A percentile compares a stretch with the other conserved stretches of the same genome.
Conservation (phyloP, 768 basidiomycete species). For the Crassisporium funariophilum region DNA sequence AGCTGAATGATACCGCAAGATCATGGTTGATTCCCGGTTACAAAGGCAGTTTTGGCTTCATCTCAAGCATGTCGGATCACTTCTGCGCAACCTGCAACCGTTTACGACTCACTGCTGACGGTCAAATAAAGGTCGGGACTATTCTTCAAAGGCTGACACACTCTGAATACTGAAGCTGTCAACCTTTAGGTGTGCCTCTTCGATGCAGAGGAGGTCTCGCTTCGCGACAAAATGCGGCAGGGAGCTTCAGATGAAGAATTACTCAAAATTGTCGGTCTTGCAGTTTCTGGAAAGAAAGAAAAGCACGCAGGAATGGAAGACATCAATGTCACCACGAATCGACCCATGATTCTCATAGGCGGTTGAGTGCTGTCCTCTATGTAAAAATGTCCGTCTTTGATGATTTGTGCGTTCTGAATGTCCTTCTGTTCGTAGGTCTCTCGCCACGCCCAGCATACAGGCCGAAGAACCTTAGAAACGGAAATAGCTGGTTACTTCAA, state of each 20-base stretch:
- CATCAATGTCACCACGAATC: slow-evolving; percentile 74
- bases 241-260: slow-evolving; percentile 68
- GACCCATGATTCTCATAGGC: slow-evolving; percentile 92
- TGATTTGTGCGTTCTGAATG: slow-evolving; percentile 17
- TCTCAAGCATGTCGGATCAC: slow-evolving; percentile 93
- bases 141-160: not conserved
- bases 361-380: slow-evolving; percentile 66
- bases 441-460: not conserved
- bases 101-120: slow-evolving; percentile 85
- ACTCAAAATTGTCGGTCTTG: slow-evolving; percentile 59
- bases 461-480: not conserved
- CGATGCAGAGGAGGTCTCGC: slow-evolving; percentile 80
- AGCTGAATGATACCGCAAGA: slow-evolving; percentile 79
- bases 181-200: slow-evolving; percentile 81
- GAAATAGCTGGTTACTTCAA: not conserved
- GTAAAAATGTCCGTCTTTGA: slow-evolving; percentile 23
- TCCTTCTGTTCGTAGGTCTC: slow-evolving; percentile 10
- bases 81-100: slow-evolving; percentile 87
- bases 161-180: not conserved
- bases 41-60: slow-evolving; percentile 78
- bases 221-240: slow-evolving; percentile 71
- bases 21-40: slow-evolving; percentile 76
- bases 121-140: slow-evolving; percentile 74
- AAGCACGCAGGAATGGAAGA: slow-evolving; percentile 86
- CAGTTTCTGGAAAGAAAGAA: slow-evolving; percentile 71